Percentiles rank a stretch among this genome's conserved stretches.
Conservation (phyloP, 768 basidiomycete genomes). For the Agrocybe praecox region DNA sequence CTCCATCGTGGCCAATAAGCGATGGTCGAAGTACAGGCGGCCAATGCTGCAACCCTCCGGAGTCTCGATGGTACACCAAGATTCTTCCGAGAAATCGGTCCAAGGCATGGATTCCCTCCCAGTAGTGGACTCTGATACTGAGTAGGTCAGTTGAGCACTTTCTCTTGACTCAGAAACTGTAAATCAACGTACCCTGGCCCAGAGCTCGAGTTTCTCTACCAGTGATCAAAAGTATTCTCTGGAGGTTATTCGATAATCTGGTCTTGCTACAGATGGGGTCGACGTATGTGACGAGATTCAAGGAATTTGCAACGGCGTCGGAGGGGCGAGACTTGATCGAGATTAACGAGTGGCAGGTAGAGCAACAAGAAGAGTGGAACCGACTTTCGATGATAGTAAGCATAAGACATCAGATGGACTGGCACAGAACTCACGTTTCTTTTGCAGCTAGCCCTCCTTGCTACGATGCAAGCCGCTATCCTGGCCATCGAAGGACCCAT, state of each 20-base stretch:
- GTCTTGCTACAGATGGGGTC: conserved; percentile 4
- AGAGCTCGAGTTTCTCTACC: not conserved
- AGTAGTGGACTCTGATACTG: no score
- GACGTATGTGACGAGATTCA: not conserved
- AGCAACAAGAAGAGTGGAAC: conserved; percentile 11
- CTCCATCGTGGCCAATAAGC: no score
- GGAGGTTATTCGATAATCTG: conserved; percentile 4
- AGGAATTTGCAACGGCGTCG: not conserved
- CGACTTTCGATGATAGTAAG: conserved; percentile 1
- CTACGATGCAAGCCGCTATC: conserved; percentile 9
- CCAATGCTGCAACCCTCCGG: no score
- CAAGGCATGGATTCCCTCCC: no score
- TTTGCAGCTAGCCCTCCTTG: conserved; percentile 3
- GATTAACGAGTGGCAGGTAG: not conserved
- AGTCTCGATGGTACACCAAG: no score
- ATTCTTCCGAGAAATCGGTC: no score
- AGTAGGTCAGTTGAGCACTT: not conserved
- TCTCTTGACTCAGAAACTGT: not conserved
- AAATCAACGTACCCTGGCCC: not conserved
- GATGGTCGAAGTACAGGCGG: no score
- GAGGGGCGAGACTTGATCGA: not conserved
- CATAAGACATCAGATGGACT: not conserved
- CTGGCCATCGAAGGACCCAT: not conserved
- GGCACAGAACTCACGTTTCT: not conserved
- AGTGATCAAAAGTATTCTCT: not conserved